Evolutionary conservation across 2,329 filamentous ascomycete species (phyloP), one percentile per base, ranked within the genome.

Genomic region (Hymenoscyphus infarciens): DNA sequence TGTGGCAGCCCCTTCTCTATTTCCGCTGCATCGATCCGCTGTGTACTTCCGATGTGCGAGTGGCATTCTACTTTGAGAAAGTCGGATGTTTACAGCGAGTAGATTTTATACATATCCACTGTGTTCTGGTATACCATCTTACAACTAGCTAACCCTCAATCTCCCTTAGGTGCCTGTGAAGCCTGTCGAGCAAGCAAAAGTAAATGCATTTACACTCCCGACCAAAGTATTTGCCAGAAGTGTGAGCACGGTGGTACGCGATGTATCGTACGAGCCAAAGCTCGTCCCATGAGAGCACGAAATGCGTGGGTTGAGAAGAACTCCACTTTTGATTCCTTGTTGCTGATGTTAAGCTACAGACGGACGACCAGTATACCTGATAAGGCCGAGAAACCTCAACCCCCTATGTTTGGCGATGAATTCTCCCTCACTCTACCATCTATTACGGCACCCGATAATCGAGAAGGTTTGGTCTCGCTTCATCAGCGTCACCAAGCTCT

Each of bases 141-240:
- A 11, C 6, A 25, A 11, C 19, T 49, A 4, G 22, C 35, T 25
- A 25, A 39, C 13, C n/a, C 39, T 11, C 19, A 1, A 15, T 22
- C n/a, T 22, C n/a, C 25, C 13, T 15, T 22, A 57, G 56, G 56
- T 11, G 71, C 71, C n/a, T 73, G 71, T 45, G 71, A 73, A 61
- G 64, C 68, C 38, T 73, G 71, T 45, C 60, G 71, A 39, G 68
- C 64, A 11, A 71, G 69, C 59, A 73, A 73, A 54, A 72, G 69
- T 39, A 67, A 68, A 8, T 73, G 71, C 56, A 65, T 68, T 13
- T 72, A 69, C 35, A 57, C 61, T 22, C 61, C 54, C 16, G 57
- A 70, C 8, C 52, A 62, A n/a, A 63, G 57, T 3, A 56, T 66
- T 8, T 73, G 71, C 53, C 69, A 69, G 19, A 67, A 68, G 63